Evolutionary conservation across 1,139 yeast species (phyloP), one percentile per base, ranked within the genome.

Genomic region (Blastobotrys raffinosifermentans): DNA sequence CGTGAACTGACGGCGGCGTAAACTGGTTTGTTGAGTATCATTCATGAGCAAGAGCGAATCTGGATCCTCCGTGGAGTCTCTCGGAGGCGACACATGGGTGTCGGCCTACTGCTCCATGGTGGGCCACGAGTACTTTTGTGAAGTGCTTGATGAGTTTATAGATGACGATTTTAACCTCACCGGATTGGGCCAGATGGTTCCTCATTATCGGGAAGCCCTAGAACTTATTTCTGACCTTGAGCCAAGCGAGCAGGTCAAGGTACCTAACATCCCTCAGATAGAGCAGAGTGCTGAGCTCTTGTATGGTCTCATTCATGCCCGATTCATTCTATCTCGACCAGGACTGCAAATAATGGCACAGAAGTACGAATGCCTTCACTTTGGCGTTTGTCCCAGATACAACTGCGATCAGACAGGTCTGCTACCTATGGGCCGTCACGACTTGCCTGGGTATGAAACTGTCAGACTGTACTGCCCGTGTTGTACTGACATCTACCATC

Each of bases 151-250:
- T 41, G 96, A 87, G 37, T 91, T 87, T 58, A 86, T 91, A 47
- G 96, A 89, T 54, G 99, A 91, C 61, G 97, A 91, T 53, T 91
- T 91, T 69, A 91, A 91, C 57, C 70, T 91, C 51, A 89, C 97
- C 1, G 97, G 97, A 2, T 70, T 91, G 41, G 73, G 84, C 19
- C 75, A 79, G 53, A 77, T 83, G 47, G 96, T 91, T 4, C 95
- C 97, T 6, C 84, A 80, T 58, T 91, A 89, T 61, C 70, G 91
- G 56, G 95, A 87, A 58, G 96, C 97, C 3, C 66, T 91, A 47
- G 96, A 89, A 61, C 73, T 93, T 50, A 87, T 91, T 43, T 67
- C 91, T 47, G 97, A 89, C 57, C 77, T 86, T 34, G 96, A 85
- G 51, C 86, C 94, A 1, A 82, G 82, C 39, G 31, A 26, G 13